Conservation (phyloP, 148 eudicot genomes). For the Rhododendron williamsianum region DNA sequence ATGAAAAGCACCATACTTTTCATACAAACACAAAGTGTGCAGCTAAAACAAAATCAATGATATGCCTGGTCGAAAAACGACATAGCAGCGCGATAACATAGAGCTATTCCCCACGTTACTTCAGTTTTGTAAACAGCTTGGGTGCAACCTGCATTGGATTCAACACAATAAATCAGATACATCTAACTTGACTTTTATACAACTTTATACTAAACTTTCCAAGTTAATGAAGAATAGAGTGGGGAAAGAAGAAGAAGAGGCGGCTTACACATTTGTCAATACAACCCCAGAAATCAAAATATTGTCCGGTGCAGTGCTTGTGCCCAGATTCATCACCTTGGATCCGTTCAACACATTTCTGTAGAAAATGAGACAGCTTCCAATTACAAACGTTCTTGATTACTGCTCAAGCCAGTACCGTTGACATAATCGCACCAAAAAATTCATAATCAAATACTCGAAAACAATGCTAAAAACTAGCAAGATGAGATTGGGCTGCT, state of each 20-base stretch:
- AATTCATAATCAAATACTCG: neutral
- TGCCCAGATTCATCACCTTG: conserved; percentile 39
- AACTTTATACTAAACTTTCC: neutral
- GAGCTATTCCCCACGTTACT: neutral
- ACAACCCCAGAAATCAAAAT: conserved; percentile 44
- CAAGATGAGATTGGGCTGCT: neutral
- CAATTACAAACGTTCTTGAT: neutral
- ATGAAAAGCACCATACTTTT: neutral
- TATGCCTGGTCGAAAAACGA: conserved; percentile 10
- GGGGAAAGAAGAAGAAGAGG: neutral
- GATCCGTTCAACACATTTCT: conserved; percentile 37
- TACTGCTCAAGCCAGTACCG: neutral
- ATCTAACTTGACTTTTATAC: neutral
- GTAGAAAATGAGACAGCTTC: conserved; percentile 5
- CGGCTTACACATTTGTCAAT: conserved; percentile 42
- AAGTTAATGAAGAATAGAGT: neutral
- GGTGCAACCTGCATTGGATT: conserved; percentile 17
- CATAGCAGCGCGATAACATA: neutral
- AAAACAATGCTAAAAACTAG: neutral
- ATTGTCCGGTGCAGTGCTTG: conserved; percentile 52
- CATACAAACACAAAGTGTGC: neutral
- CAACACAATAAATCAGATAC: neutral
- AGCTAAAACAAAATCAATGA: neutral
- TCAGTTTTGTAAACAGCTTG: conserved; percentile 13
- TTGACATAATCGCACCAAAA: neutral